These are phyloP conservation scores for Marasmius tenuissimus DNA, from an alignment of 1,284 basidiomycete species.

Conservation along the genomic window DNA sequence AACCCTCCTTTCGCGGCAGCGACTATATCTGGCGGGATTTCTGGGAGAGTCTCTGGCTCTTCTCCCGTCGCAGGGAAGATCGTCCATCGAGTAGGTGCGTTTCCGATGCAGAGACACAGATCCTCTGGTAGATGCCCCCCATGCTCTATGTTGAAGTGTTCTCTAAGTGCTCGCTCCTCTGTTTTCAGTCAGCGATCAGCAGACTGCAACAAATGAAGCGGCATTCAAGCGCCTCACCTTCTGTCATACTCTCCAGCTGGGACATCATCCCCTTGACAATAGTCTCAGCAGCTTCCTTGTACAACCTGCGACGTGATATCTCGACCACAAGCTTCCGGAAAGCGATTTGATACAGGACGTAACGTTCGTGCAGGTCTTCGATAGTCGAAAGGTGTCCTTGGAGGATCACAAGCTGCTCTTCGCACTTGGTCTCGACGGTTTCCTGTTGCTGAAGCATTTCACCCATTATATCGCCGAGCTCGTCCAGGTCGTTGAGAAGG, in stretches of 20 bases:
- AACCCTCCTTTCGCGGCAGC: background rate
- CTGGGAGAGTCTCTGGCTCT: constrained; percentile 50
- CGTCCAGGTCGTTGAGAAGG: constrained; percentile 65
- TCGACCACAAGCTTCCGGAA: constrained; percentile 73
- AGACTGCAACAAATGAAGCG: background rate
- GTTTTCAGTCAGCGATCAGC: constrained; percentile 8
- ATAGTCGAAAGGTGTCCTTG: constrained; percentile 61
- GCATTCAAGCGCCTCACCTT: constrained; percentile 43
- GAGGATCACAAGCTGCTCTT: constrained; percentile 52
- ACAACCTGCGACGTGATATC: constrained; percentile 65
- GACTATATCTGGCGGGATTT: constrained; percentile 9
- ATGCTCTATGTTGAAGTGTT: constrained; percentile 69
- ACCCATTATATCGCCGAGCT: constrained; percentile 73
- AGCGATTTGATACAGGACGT: constrained; percentile 63
- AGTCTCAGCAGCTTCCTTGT: constrained; percentile 61
- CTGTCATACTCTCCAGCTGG: constrained; percentile 59
- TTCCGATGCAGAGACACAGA: constrained; percentile 71
- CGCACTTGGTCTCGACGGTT: constrained; percentile 57
- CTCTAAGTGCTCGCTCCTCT: constrained; percentile 69
- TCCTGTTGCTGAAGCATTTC: constrained; percentile 73
- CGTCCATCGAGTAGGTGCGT: constrained; percentile 70
- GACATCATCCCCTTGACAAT: constrained; percentile 64
- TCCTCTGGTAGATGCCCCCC: constrained; percentile 74
- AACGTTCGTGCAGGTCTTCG: constrained; percentile 63
- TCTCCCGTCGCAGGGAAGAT: constrained; percentile 57